These are phyloP conservation scores for Psilocybe mexicana DNA, from an alignment of 1,284 basidiomycete species.

Conservation along the genomic window DNA sequence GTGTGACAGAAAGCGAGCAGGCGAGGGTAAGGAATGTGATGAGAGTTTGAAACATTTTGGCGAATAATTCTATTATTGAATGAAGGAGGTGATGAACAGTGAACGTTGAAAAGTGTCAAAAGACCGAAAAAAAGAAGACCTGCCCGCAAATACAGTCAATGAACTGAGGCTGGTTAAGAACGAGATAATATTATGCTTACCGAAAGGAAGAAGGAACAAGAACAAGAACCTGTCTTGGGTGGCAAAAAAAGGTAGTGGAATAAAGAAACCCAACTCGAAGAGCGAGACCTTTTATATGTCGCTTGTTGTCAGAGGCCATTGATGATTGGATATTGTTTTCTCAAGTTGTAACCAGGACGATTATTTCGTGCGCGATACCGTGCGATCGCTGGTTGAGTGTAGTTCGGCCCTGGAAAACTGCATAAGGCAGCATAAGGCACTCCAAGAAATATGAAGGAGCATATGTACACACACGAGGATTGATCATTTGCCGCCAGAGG, in stretches of 20 bases:
- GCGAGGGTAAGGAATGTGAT: constrained; percentile 39
- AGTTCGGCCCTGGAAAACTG: neutral
- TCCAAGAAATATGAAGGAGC: neutral
- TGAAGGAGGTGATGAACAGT: constrained; percentile 12
- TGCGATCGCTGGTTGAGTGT: neutral
- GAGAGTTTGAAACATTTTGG: constrained; percentile 46
- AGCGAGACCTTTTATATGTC: constrained; percentile 14
- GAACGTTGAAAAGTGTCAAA: constrained; percentile 18
- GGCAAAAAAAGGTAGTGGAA: constrained; percentile 38
- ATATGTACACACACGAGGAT: neutral
- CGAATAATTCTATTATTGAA: constrained; percentile 19
- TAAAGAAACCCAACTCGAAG: constrained; percentile 21
- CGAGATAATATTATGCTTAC: constrained; percentile 7
- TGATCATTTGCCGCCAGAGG: neutral
- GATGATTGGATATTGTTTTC: constrained; percentile 6
- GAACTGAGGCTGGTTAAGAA: neutral
- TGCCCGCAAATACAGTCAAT: constrained; percentile 19
- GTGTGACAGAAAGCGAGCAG: constrained; percentile 31
- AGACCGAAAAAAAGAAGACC: constrained; percentile 23
- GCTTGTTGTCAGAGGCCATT: constrained; percentile 1
- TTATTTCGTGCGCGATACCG: constrained; percentile 8
- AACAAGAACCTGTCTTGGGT: constrained; percentile 61
- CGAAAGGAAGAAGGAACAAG: constrained; percentile 20
- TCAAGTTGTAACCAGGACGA: constrained; percentile 18
- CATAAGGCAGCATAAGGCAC: neutral